phyloP scores from a whole-genome alignment of 768 basidiomycete genomes.

The Calocera viscosa region DNA sequence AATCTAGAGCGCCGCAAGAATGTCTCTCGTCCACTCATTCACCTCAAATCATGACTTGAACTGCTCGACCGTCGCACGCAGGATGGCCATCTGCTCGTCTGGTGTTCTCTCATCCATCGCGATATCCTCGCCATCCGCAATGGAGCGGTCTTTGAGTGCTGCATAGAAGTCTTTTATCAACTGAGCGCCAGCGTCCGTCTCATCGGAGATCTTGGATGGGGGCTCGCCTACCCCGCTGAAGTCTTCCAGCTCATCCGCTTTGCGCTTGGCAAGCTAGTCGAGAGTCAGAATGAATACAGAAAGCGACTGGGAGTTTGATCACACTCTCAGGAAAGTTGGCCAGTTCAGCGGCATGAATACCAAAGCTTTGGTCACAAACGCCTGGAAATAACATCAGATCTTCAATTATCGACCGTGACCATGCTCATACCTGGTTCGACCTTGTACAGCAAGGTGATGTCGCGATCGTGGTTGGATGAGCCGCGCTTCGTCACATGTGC shows the following conservation, averaged over 20 bases:
- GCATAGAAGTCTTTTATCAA: conserved; percentile 69
- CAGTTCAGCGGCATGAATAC: conserved; percentile 94
- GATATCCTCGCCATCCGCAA: conserved; percentile 33
- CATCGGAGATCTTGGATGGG: conserved; percentile 41
- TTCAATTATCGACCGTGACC: too few species aligned
- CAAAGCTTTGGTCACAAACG: conserved; percentile 92
- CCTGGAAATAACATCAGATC: conserved; percentile 37
- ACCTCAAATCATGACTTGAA: conserved; percentile 58
- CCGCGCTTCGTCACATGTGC: conserved; percentile 64
- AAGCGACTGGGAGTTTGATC: conserved; percentile 53
- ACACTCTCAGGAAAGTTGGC: conserved; percentile 96
- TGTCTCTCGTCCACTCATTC: conserved; percentile 50
- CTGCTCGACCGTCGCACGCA: conserved; percentile 52
- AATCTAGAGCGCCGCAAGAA: background rate
- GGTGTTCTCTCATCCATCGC: conserved; percentile 33
- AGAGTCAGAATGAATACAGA: background rate
- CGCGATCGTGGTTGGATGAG: conserved; percentile 38
- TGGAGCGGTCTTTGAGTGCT: conserved; percentile 33
- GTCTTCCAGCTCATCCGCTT: conserved; percentile 84
- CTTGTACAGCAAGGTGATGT: conserved; percentile 71
- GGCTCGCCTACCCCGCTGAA: conserved; percentile 44
- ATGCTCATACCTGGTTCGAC: conserved; percentile 55
- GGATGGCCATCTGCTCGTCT: conserved; percentile 37
- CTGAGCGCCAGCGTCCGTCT: conserved; percentile 64
- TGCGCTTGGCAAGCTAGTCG: conserved; percentile 69